Evolutionary conservation across 1,284 basidiomycete genomes (phyloP).

Genomic region (Amylostereum areolatum): DNA sequence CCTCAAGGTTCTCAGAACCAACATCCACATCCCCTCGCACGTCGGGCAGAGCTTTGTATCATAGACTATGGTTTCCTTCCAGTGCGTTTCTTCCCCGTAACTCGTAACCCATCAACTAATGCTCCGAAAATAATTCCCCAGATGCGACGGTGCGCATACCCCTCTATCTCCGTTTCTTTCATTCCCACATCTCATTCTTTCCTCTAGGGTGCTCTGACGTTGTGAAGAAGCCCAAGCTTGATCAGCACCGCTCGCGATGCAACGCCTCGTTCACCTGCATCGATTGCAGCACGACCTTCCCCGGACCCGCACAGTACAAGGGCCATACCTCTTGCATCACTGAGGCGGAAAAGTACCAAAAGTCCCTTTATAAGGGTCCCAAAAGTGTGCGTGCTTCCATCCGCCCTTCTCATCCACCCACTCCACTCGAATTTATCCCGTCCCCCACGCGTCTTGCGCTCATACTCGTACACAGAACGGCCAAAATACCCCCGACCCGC

Average conservation of each 20-base stretch:
- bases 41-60: no score
- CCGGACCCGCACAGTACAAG: constrained; percentile 71
- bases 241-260: constrained; percentile 59
- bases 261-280: constrained; percentile 78
- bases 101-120: neutral
- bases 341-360: constrained; percentile 92
- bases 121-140: constrained; percentile 14
- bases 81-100: constrained; percentile 29
- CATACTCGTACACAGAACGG: neutral
- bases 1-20: no score
- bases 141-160: constrained; percentile 39
- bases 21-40: no score
- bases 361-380: constrained; percentile 75
- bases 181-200: constrained; percentile 8
- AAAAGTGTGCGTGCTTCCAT: constrained; percentile 37
- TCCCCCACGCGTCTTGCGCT: neutral
- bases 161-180: constrained; percentile 6
- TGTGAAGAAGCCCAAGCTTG: constrained; percentile 88
- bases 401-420: neutral
- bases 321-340: constrained; percentile 79
- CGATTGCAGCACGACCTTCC: constrained; percentile 81
- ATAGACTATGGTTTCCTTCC: constrained; percentile 45
- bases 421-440: neutral
- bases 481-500: neutral
- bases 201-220: constrained; percentile 69